Evolutionary conservation across 2,329 filamentous ascomycete species (phyloP), one percentile per base, ranked within the genome.

Genomic region (Lecanosticta acicola): DNA sequence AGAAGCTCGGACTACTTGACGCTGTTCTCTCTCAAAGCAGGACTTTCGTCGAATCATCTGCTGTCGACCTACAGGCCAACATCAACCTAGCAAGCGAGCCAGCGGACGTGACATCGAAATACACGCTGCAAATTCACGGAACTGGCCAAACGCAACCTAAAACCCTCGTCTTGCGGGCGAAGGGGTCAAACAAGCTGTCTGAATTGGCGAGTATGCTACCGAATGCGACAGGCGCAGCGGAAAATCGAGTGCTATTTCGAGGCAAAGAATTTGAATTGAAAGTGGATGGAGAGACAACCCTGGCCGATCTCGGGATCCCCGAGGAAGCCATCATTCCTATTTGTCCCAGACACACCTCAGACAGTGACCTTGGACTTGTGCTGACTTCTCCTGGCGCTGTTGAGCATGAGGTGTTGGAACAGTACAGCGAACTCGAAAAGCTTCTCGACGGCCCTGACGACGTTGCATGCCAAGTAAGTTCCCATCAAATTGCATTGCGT

Each of bases 371-470:
- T 20, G 49, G 45, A 20, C 54, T 51, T 21, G 51, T 59, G 34
- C 57, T 63, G 40, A 56, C 52, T 26, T 39, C 48, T 20, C 33
- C 52, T 43, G 71, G 51, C 60, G 72, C 76, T 1, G 74, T 97
- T 2, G 88, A 97, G 61, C 75, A 79, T 10, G 86, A 91, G 57
- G 82, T 97, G 17, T 71, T 93, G 55, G 77, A 81, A 46, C 86
- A 94, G 64, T 94, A 95, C 59, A 78, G 87, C 43, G 82, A 91
- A 50, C 69, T 98, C 18, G 95, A 93, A 75, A 78, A 80, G 35
- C 85, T 91, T 59, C 74, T 97, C 43, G 80, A 81, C 53, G 57
- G 51, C 4, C 44, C 56, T 78, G 90, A 68, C 78, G 86, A 36
- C 82, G 90, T 59, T 20, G 59, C 58, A 24, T 20, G 48, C 9